Evolutionary conservation across 2,329 filamentous ascomycete genomes (phyloP).

Genomic region (Colletotrichum simmondsii): DNA sequence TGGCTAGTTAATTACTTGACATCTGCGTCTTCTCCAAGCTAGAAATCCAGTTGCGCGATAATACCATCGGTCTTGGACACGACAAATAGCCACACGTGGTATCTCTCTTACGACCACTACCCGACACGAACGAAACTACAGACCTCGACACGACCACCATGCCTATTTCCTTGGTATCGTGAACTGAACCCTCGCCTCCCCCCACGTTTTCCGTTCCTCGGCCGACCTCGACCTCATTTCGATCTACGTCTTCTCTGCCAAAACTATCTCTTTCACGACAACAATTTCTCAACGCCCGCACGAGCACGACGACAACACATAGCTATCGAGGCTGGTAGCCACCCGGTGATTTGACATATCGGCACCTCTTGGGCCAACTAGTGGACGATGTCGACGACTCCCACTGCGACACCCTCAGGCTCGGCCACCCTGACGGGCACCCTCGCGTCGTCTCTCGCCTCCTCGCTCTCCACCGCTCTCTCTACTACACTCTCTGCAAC

Average conservation of each 20-base stretch:
- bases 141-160: background rate
- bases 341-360: background rate
- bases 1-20: background rate
- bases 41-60: background rate
- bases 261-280: background rate
- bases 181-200: slow-evolving; percentile 3
- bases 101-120: background rate
- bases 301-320: background rate
- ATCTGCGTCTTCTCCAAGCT: background rate
- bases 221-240: background rate
- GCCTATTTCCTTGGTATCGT: slow-evolving; percentile 6
- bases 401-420: slow-evolving; percentile 25
- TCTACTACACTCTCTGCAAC: slow-evolving; percentile 16
- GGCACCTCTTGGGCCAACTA: background rate
- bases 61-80: background rate
- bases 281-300: background rate
- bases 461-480: slow-evolving; percentile 16
- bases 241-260: background rate
- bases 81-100: background rate
- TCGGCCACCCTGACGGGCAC: slow-evolving; percentile 31
- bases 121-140: background rate
- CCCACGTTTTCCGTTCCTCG: background rate
- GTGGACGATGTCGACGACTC: slow-evolving; percentile 23
- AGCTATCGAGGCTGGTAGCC: background rate
- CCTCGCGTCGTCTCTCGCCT: slow-evolving; percentile 38